Conservation (phyloP, 176 grass and related monocot species). For the sorghum (Sorghum bicolor) region Sorghum_bicolor_NCBIv3 NC_012871.2:65092501-65093000, state of each 20-base stretch:
- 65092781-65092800: background rate
- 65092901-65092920: background rate
- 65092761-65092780: background rate
- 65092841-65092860: background rate
- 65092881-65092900: background rate
- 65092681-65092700: background rate
- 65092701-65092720: background rate
- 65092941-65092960: background rate
- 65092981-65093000: background rate
- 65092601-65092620: background rate
- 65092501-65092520: constrained; percentile 58
- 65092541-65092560: constrained; percentile 13
- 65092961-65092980: background rate
- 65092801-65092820: background rate
- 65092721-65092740: background rate
- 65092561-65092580: background rate
- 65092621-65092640: background rate
- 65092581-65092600: background rate
- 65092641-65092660: background rate
- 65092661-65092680: constrained; percentile 16
- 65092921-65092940: background rate
- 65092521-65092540: constrained; percentile 64
- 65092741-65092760: background rate
- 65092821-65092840: background rate
- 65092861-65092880: background rate